Evolutionary conservation across 352 stramenopile genomes (phyloP), one percentile per base, ranked within the genome.

Genomic region (Phytophthora nicotianae): DNA sequence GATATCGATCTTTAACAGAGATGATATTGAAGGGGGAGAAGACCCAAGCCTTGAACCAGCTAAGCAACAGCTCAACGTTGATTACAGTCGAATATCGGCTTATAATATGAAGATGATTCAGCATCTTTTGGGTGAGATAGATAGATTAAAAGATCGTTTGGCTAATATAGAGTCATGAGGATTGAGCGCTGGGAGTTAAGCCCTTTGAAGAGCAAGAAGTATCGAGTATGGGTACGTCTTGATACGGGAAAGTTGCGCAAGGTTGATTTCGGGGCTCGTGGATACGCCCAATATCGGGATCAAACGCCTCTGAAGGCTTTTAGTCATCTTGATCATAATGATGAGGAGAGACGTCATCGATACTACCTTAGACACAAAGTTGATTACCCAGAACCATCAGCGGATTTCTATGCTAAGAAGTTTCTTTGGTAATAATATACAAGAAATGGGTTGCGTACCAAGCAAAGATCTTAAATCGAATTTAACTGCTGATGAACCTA

Each of bases 91-190:
- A 46, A 51, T 61, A 19, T 6, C 20, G 4, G 53, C 41, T 10
- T 61, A 61, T 11, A 51, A 60, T 11, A 60, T 60, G 52, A 50
- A 45, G 33, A 61, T 61, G 53, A 53, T 61, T 40, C 26, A 61
- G 32, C 32, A 52, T 26, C 32, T 61, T 3, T 50, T 59, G 26
- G 8, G 26, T 32, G 5, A 32, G 8, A 32, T 35, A 40, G 46
- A 26, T 16, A 9, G 21, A 41, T 52, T 40, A 16, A 7, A 26
- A 14, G 26, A 37, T 38, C 26, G n/a, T 41, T 16, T 41, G 5
- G 8, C 46, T 52, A 24, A 52, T 41, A 41, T 41, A 52, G 13
- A 52, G 43, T 11, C 42, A 50, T 50, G 26, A 33, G 27, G 9
- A 50, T 32, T 32, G 26, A 32, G 26, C 26, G 26, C 8, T 32